Evolutionary conservation across 257 asterid species (phyloP), one percentile per base, ranked within the genome.

Genomic region (Fraxinus excelsior): DNA sequence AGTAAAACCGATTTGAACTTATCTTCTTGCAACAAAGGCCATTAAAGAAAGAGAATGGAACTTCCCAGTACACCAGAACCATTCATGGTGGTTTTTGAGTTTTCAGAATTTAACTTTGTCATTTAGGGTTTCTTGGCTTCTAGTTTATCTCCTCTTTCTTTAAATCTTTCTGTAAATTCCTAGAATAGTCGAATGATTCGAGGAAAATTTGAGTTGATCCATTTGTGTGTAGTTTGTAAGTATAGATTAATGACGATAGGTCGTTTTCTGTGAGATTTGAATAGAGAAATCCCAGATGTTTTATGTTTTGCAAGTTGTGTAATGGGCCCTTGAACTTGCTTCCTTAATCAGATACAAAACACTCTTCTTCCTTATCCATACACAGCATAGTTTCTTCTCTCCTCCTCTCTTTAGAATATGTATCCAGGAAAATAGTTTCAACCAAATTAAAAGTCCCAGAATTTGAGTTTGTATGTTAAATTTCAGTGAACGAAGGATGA

Each of bases 241-340:
- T 31, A 28, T 72, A 8, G 44, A 74, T 71, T 78, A 70, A 74
- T 34, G 29, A 68, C 53, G 26, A 70, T 76, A 32, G 51, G 89
- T 85, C 86, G 82, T 81, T 86, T 85, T 86, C 87, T 73, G 77
- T 56, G 68, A 62, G 68, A 0, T 74, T 67, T 76, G 70, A 46
- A 14, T 46, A 14, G 46, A 10, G 37, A 68, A 51, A 18, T 0
- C 60, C 56, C 92, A 85, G 89, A 91, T 89, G 85, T 62, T 89
- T 81, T 91, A 82, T 93, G 97, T 93, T 62, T 23, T 85, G 94
- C 91, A 82, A 76, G 53, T 82, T 80, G 86, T 81, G 60, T 73
- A 32, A 79, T 67, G 88, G 89, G 80, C 87, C 92, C 83, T 79
- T 82, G 53, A 51, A 65, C 67, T 31, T 80, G 87, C 84, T 86